A percentile compares a stretch with the other conserved stretches of the same genome.
phyloP scores from a whole-genome alignment of 2,329 filamentous ascomycete species.

The Lachnellula arida region DNA sequence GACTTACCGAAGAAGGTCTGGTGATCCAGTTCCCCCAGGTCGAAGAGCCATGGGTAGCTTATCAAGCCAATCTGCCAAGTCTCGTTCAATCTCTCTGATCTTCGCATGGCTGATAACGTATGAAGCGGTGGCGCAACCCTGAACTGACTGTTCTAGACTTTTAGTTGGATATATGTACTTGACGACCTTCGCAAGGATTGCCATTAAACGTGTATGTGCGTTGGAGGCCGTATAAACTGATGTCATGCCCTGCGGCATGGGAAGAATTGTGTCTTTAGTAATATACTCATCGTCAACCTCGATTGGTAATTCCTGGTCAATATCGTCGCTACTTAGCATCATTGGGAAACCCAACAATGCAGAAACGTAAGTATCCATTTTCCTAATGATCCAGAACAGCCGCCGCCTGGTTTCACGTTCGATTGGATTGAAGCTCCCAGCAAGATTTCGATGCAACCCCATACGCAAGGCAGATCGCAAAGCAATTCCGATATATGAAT shows the following conservation, averaged over 20 bases:
- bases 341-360: conserved; percentile 63
- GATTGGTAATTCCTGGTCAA: conserved; percentile 60
- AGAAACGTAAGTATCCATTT: conserved; percentile 67
- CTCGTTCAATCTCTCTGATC: conserved; percentile 60
- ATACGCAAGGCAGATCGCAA: conserved; percentile 71
- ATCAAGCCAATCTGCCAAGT: conserved; percentile 60
- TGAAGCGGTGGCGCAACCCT: conserved; percentile 36
- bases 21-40: conserved; percentile 70
- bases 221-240: conserved; percentile 62
- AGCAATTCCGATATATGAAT: conserved; percentile 75
- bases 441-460: conserved; percentile 69
- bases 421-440: conserved; percentile 56
- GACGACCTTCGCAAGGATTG: conserved; percentile 59
- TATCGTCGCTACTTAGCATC: conserved; percentile 58
- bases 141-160: conserved; percentile 43
- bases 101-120: conserved; percentile 60
- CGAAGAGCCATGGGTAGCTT: conserved; percentile 70
- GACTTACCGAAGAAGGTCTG: conserved; percentile 69
- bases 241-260: conserved; percentile 49
- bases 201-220: conserved; percentile 59
- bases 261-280: conserved; percentile 51
- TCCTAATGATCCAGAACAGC: conserved; percentile 63
- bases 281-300: conserved; percentile 66
- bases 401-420: conserved; percentile 60
- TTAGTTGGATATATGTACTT: conserved; percentile 63